Conservation (phyloP, 2,329 filamentous ascomycete species). For the Calonectria pseudoreteaudii region DNA sequence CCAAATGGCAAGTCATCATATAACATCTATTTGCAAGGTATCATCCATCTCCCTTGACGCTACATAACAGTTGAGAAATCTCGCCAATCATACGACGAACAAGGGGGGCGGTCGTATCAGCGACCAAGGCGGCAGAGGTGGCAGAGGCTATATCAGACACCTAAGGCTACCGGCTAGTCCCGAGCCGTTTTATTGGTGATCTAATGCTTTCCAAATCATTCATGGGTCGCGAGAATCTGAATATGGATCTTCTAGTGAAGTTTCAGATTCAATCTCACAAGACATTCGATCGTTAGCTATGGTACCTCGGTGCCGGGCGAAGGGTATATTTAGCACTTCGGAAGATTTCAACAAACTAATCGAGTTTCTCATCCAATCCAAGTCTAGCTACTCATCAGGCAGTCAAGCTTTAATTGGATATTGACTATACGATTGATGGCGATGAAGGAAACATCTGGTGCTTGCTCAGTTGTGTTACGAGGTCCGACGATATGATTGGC, state of each 20-base stretch:
- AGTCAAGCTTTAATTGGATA: slow-evolving; percentile 45
- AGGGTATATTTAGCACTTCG: slow-evolving; percentile 48
- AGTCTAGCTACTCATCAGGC: slow-evolving; percentile 30
- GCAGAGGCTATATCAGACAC: slow-evolving; percentile 44
- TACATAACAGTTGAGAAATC: slow-evolving; percentile 20
- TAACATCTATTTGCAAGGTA: neutral
- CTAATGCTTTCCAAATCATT: slow-evolving; percentile 46
- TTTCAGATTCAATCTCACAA: slow-evolving; percentile 48
- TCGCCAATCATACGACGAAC: slow-evolving; percentile 48
- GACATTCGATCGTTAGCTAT: neutral
- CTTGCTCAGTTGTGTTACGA: slow-evolving; percentile 30
- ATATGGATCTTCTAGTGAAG: slow-evolving; percentile 38
- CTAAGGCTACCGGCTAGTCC: slow-evolving; percentile 36
- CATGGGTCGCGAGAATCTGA: slow-evolving; percentile 43
- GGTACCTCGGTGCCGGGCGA: slow-evolving; percentile 29
- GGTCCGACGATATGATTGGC: slow-evolving; percentile 50
- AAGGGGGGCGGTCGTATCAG: slow-evolving; percentile 51
- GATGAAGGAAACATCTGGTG: slow-evolving; percentile 44
- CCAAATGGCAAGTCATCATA: slow-evolving; percentile 37
- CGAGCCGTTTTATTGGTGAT: slow-evolving; percentile 45
- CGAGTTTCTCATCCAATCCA: slow-evolving; percentile 43
- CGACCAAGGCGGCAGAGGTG: slow-evolving; percentile 51
- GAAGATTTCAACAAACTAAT: slow-evolving; percentile 50
- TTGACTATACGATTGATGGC: slow-evolving; percentile 53
- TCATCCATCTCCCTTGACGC: neutral